Evolutionary conservation across 768 basidiomycete species (phyloP).

Genomic region (Rhizopogon vulgaris): DNA sequence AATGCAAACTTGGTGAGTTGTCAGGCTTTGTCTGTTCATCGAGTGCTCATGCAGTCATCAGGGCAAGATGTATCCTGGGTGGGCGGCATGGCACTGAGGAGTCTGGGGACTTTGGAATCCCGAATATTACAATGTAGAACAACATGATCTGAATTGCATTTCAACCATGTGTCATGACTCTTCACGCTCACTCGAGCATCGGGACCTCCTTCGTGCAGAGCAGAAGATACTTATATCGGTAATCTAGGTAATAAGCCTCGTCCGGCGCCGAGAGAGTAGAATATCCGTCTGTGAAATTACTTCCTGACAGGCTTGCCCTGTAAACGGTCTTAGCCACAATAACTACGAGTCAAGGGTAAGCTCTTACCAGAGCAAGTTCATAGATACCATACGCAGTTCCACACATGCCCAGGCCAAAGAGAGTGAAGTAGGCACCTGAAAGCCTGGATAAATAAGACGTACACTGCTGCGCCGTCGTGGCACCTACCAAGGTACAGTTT

Average conservation of each 20-base stretch:
- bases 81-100: constrained; percentile 72
- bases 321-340: not conserved
- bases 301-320: constrained; percentile 24
- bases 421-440: constrained; percentile 47
- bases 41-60: constrained; percentile 25
- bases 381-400: constrained; percentile 47
- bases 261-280: not conserved
- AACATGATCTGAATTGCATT: not conserved
- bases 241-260: not conserved
- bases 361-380: constrained; percentile 37
- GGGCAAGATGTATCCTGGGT: constrained; percentile 89
- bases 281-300: not conserved
- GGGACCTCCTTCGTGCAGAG: constrained; percentile 2
- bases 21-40: not conserved
- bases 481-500: constrained; percentile 57
- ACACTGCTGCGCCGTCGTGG: not conserved
- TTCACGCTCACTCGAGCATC: not conserved
- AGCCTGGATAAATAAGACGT: not conserved
- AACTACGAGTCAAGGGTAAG: constrained; percentile 8
- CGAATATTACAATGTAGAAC: not conserved
- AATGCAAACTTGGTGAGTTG: constrained; percentile 56
- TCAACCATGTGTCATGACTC: not conserved
- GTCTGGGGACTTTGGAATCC: not conserved
- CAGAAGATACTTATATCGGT: constrained; percentile 1
- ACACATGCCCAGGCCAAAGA: constrained; percentile 49